phyloP scores from a whole-genome alignment of 768 basidiomycete species.

The Sarcodon sp. region DNA sequence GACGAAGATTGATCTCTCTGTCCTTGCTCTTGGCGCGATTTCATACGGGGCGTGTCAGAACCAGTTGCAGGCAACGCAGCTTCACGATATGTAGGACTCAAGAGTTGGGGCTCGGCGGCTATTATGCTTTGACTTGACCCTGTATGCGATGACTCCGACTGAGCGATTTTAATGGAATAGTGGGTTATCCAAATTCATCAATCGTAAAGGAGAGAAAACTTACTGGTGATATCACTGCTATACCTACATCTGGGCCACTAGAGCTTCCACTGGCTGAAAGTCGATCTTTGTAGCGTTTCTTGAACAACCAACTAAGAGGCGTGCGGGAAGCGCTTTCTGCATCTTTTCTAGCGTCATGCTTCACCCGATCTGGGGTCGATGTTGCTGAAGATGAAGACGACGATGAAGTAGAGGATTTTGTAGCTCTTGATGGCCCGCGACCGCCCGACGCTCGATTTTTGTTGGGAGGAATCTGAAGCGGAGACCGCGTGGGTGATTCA shows the following conservation, averaged over 20 bases:
- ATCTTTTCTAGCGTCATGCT: background rate
- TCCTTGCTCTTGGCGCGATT: background rate
- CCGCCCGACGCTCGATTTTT: background rate
- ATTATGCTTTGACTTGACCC: background rate
- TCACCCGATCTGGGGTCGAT: background rate
- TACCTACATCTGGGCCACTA: background rate
- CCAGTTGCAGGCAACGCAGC: background rate
- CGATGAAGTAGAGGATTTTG: background rate
- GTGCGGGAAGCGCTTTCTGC: background rate
- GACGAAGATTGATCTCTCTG: background rate
- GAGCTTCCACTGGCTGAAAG: background rate
- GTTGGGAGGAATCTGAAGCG: background rate
- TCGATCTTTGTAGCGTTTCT: background rate
- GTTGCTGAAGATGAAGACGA: background rate
- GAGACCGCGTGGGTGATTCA: background rate
- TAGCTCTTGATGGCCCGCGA: background rate
- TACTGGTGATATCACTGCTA: background rate
- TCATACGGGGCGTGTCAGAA: background rate
- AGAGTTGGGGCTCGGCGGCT: background rate
- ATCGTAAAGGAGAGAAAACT: background rate
- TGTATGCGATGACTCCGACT: slow-evolving; percentile 2
- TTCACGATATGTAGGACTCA: background rate
- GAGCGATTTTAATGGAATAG: slow-evolving; percentile 1
- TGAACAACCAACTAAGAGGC: background rate
- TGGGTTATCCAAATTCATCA: background rate